A percentile compares a stretch with the other conserved stretches of the same genome.
Evolutionary conservation across 176 grass and related monocot genomes (phyloP).

Genomic region (Aegilops tauschii): DNA sequence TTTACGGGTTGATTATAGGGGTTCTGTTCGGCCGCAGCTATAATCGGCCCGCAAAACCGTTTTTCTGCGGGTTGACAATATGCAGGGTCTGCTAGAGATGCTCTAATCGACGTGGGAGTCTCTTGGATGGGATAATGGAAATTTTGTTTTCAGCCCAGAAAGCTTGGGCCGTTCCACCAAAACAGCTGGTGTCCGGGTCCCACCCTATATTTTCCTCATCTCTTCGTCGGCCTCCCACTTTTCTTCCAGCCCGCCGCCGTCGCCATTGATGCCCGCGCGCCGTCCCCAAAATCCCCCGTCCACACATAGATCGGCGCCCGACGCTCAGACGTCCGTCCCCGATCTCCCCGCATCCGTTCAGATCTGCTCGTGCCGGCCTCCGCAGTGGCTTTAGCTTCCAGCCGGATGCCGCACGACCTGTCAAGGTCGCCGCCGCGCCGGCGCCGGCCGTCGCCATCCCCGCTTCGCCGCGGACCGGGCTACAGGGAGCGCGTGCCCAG

Average conservation of each 20-base stretch:
- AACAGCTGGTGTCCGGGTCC: too few relatives aligned
- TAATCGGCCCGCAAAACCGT: too few relatives aligned
- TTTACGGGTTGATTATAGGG: too few relatives aligned
- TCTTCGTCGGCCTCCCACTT: background rate
- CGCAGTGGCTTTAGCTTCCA: background rate
- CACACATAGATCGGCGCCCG: background rate
- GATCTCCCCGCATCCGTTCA: background rate
- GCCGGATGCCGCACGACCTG: conserved; percentile 64
- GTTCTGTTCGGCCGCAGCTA: too few relatives aligned
- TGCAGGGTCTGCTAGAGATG: too few relatives aligned
- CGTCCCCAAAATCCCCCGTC: background rate
- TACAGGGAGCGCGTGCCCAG: conserved; percentile 77
- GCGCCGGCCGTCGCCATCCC: conserved; percentile 77
- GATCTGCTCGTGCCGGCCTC: background rate
- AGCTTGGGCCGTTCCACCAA: too few relatives aligned
- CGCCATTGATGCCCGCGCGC: background rate
- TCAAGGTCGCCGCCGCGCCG: conserved; percentile 67
- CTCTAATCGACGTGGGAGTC: too few relatives aligned
- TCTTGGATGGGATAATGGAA: too few relatives aligned
- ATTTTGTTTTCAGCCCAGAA: too few relatives aligned
- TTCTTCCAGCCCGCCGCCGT: background rate
- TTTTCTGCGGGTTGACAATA: too few relatives aligned
- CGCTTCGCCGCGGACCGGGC: conserved; percentile 43
- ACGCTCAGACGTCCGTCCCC: background rate
- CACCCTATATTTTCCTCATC: background rate